These are phyloP conservation scores for Moesziomyces sp. DNA, from an alignment of 1,284 basidiomycete species.

Conservation along the genomic window DNA sequence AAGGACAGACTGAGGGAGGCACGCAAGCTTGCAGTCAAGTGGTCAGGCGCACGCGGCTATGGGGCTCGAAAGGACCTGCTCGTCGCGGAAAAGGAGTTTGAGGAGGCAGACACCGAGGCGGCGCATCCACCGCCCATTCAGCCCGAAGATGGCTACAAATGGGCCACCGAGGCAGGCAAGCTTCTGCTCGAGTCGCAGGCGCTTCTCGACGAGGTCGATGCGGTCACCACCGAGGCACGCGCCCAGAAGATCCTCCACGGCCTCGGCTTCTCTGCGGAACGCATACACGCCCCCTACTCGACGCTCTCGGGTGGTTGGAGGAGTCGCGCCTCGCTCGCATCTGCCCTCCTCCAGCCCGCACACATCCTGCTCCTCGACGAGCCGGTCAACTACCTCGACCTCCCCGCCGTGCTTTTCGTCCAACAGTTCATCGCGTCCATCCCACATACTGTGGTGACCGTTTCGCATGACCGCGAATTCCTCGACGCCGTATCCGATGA, in stretches of 20 bases:
- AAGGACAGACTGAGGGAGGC: slow-evolving; percentile 71
- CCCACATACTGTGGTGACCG: slow-evolving; percentile 73
- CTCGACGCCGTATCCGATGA: slow-evolving; percentile 77
- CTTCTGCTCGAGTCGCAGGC: slow-evolving; percentile 67
- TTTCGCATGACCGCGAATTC: slow-evolving; percentile 80
- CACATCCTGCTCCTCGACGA: slow-evolving; percentile 70
- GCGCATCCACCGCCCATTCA: not conserved
- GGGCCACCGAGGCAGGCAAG: slow-evolving; percentile 60
- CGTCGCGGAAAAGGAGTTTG: slow-evolving; percentile 63
- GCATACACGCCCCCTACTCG: slow-evolving; percentile 71
- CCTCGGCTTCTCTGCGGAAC: slow-evolving; percentile 74
- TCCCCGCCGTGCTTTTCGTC: slow-evolving; percentile 69
- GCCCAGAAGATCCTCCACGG: slow-evolving; percentile 75
- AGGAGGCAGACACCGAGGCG: slow-evolving; percentile 53
- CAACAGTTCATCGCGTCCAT: slow-evolving; percentile 72
- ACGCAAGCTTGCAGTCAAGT: slow-evolving; percentile 72
- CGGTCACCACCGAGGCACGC: slow-evolving; percentile 72
- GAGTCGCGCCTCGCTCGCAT: slow-evolving; percentile 72
- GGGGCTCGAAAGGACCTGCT: slow-evolving; percentile 74
- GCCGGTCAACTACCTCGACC: slow-evolving; percentile 70
- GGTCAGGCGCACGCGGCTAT: slow-evolving; percentile 75
- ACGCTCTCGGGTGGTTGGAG: slow-evolving; percentile 79
- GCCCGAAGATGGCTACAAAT: slow-evolving; percentile 47
- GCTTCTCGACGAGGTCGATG: slow-evolving; percentile 66
- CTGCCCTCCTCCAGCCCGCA: slow-evolving; percentile 69